Conservation (phyloP, 106 monocot genomes). For the Xerophyta viscosa region DNA sequence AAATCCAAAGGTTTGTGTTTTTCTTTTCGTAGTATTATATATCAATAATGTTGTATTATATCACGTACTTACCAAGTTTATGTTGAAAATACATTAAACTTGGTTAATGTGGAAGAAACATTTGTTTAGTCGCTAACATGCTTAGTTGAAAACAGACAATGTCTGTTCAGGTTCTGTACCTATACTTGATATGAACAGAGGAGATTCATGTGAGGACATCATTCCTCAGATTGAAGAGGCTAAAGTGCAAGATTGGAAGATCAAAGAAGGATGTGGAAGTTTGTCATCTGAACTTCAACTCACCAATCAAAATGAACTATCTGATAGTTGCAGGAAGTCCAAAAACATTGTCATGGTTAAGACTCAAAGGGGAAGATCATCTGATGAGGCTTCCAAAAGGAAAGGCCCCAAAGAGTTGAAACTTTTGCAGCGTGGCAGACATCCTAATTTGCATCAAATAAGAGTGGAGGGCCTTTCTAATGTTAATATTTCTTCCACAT, state of each 20-base stretch:
- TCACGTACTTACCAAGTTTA: too few relatives aligned
- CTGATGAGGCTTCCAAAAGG: conserved; percentile 6
- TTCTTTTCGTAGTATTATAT: too few relatives aligned
- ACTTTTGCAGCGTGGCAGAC: conserved; percentile 28
- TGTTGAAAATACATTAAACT: too few relatives aligned
- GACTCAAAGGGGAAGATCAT: conserved; percentile 8
- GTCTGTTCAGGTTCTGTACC: conserved; percentile 31
- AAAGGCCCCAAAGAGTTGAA: conserved; percentile 7
- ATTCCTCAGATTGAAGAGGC: conserved; percentile 20
- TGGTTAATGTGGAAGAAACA: too few relatives aligned
- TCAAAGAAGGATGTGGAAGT: conserved; percentile 21
- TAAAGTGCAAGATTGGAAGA: conserved; percentile 17
- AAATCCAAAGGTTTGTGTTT: too few relatives aligned
- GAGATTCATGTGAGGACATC: conserved; percentile 14
- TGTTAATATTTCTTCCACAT: conserved; percentile 5
- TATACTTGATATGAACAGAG: conserved; percentile 9
- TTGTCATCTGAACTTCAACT: neutral
- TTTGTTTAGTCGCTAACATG: neutral
- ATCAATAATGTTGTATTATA: too few relatives aligned
- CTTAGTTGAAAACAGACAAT: too few relatives aligned
- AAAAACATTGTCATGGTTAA: conserved; percentile 26
- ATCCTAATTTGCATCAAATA: conserved; percentile 7
- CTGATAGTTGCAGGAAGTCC: conserved; percentile 15
- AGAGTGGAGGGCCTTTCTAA: conserved; percentile 11
- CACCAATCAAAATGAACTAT: conserved; percentile 13